Percentiles rank a stretch among this genome's conserved stretches.
phyloP scores from a whole-genome alignment of 2,329 filamentous ascomycete species.

The Xylariaceae sp. region DNA sequence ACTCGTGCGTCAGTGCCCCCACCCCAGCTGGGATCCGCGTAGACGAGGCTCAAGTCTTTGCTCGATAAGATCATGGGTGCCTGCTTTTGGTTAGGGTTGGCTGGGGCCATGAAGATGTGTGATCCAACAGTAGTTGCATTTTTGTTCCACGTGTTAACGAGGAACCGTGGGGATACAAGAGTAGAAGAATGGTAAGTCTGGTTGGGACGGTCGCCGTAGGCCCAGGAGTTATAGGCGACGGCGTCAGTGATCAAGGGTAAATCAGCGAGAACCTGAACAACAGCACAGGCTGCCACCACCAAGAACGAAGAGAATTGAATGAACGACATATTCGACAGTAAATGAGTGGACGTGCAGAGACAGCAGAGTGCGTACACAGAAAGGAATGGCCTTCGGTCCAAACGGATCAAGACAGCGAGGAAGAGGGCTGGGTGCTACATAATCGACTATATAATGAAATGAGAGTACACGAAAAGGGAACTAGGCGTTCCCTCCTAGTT shows the following conservation, averaged over 20 bases:
- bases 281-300: constrained; percentile 7
- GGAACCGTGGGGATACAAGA: constrained; percentile 31
- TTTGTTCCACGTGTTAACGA: constrained; percentile 32
- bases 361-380: background rate
- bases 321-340: constrained; percentile 15
- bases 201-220: constrained; percentile 31
- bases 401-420: constrained; percentile 2
- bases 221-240: constrained; percentile 30
- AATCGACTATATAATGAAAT: background rate
- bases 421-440: background rate
- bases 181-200: constrained; percentile 34
- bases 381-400: background rate
- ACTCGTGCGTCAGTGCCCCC: constrained; percentile 34
- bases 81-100: constrained; percentile 12
- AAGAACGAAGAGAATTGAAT: constrained; percentile 16
- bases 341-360: constrained; percentile 16
- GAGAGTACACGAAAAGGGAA: background rate
- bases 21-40: constrained; percentile 32
- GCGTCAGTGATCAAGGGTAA: constrained; percentile 26
- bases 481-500: background rate
- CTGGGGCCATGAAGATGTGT: constrained; percentile 33
- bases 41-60: constrained; percentile 37
- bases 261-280: constrained; percentile 24
- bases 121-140: constrained; percentile 25
- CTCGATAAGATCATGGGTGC: constrained; percentile 36